Percentiles rank a stretch among this genome's conserved stretches.
phyloP scores from a whole-genome alignment of 139 green algal species.

The Chlorella sorokiniana region DNA sequence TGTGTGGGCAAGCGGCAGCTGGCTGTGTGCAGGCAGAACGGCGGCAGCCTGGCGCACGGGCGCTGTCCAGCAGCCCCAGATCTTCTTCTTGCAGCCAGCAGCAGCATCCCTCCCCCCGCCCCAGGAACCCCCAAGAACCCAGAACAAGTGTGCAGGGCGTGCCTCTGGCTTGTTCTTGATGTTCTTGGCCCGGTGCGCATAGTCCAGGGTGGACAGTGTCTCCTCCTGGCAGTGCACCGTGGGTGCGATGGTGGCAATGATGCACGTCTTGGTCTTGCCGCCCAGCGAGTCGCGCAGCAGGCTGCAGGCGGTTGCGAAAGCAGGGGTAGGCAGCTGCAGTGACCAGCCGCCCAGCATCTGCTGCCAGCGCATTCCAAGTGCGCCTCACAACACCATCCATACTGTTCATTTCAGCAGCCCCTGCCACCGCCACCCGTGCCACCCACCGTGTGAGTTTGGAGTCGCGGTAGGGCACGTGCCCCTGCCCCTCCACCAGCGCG shows the following conservation, averaged over 20 bases:
- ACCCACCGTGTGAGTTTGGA: slow-evolving; percentile 88
- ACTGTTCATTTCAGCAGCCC: too few species aligned
- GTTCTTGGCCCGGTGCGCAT: slow-evolving; percentile 97
- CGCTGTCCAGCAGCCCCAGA: background rate
- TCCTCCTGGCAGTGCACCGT: slow-evolving; percentile 86
- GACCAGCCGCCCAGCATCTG: background rate
- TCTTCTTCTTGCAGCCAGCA: too few species aligned
- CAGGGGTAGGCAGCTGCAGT: background rate
- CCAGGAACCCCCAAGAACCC: background rate
- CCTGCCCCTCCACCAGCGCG: slow-evolving; percentile 81
- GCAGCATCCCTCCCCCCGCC: background rate
- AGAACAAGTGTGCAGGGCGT: too few species aligned
- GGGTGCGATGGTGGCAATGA: slow-evolving; percentile 98
- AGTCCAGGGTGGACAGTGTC: slow-evolving; percentile 97
- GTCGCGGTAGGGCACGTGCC: slow-evolving; percentile 85
- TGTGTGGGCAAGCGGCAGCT: too few species aligned
- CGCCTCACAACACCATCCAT: background rate
- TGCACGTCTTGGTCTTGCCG: slow-evolving; percentile 91
- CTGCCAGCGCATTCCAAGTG: background rate
- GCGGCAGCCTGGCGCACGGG: too few species aligned
- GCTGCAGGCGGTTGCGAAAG: slow-evolving; percentile 25
- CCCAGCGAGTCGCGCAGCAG: slow-evolving; percentile 95
- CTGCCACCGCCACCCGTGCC: too few species aligned
- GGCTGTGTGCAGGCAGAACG: too few species aligned
- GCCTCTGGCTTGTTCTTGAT: slow-evolving; percentile 97